Conservation (phyloP, 2,329 filamentous ascomycete species). For the Trichoderma afroharzianum region DNA sequence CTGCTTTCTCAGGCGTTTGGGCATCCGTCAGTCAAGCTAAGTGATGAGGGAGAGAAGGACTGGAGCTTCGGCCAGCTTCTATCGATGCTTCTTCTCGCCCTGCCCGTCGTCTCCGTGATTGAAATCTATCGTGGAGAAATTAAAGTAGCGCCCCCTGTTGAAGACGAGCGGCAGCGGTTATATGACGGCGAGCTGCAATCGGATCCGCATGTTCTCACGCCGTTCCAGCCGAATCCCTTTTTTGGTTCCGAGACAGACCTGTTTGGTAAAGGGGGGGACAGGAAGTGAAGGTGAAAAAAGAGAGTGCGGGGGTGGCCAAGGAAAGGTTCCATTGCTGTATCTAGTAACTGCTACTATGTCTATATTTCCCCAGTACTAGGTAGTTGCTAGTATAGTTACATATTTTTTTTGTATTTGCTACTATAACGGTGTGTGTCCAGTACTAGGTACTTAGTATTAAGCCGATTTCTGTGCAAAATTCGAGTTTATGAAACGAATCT, state of each 20-base stretch:
- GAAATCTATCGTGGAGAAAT: constrained; percentile 55
- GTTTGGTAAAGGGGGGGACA: constrained; percentile 29
- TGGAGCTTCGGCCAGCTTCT: constrained; percentile 64
- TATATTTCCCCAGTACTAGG: too few relatives aligned
- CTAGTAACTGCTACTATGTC: too few relatives aligned
- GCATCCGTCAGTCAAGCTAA: constrained; percentile 45
- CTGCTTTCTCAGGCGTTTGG: constrained; percentile 60
- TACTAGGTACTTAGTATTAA: too few relatives aligned
- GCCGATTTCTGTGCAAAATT: not conserved
- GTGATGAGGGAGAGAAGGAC: constrained; percentile 50
- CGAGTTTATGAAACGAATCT: not conserved
- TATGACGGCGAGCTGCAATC: constrained; percentile 41
- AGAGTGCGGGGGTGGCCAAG: not conserved
- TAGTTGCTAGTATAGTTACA: too few relatives aligned
- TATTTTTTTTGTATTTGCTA: too few relatives aligned
- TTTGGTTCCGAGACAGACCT: constrained; percentile 38
- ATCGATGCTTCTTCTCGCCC: constrained; percentile 54
- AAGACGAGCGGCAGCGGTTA: constrained; percentile 37
- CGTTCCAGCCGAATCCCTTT: constrained; percentile 46
- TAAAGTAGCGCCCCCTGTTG: constrained; percentile 40
- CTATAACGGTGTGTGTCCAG: too few relatives aligned
- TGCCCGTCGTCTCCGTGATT: constrained; percentile 56
- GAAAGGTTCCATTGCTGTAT: not conserved
- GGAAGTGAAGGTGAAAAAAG: not conserved
- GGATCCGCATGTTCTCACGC: constrained; percentile 24